Evolutionary conservation across 345 rosid species (phyloP).

Genomic region (Populus nigra): DNA sequence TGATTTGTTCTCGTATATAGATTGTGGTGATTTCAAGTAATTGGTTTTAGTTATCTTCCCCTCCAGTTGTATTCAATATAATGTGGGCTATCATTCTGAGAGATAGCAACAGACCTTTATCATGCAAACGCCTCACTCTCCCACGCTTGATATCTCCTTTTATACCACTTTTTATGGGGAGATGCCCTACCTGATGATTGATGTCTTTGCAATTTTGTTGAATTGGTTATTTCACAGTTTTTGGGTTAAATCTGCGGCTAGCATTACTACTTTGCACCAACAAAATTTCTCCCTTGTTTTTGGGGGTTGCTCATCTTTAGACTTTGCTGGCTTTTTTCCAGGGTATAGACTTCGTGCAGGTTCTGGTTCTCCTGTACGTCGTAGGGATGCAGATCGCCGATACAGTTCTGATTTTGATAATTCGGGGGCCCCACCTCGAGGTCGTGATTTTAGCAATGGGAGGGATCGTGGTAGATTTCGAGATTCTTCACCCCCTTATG

Average conservation of each 20-base stretch:
- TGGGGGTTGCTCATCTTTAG: constrained; percentile 33
- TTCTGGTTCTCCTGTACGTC: constrained; percentile 71
- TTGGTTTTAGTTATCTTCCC: constrained; percentile 19
- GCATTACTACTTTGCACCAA: constrained; percentile 15
- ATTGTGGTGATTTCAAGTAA: constrained; percentile 18
- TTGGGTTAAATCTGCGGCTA: constrained; percentile 19
- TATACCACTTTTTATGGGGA: constrained; percentile 15
- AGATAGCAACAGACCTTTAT: constrained; percentile 22
- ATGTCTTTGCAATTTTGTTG: constrained; percentile 30
- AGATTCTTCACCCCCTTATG: constrained; percentile 61
- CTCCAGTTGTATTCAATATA: constrained; percentile 12
- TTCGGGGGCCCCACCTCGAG: constrained; percentile 43
- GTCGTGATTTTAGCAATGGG: constrained; percentile 50
- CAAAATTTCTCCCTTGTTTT: constrained; percentile 14
- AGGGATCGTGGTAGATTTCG: constrained; percentile 69
- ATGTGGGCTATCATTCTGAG: constrained; percentile 21
- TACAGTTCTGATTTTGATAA: constrained; percentile 60
- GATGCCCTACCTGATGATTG: constrained; percentile 26
- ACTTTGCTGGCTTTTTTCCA: constrained; percentile 43
- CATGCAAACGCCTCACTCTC: constrained; percentile 9
- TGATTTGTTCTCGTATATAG: constrained; percentile 8
- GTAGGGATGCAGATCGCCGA: constrained; percentile 52
- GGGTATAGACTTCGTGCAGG: constrained; percentile 76
- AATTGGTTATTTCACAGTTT: constrained; percentile 23
- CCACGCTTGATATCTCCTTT: constrained; percentile 15